Conservation (phyloP, 495 filamentous ascomycete genomes). For the Penicillium roqueforti region DNA sequence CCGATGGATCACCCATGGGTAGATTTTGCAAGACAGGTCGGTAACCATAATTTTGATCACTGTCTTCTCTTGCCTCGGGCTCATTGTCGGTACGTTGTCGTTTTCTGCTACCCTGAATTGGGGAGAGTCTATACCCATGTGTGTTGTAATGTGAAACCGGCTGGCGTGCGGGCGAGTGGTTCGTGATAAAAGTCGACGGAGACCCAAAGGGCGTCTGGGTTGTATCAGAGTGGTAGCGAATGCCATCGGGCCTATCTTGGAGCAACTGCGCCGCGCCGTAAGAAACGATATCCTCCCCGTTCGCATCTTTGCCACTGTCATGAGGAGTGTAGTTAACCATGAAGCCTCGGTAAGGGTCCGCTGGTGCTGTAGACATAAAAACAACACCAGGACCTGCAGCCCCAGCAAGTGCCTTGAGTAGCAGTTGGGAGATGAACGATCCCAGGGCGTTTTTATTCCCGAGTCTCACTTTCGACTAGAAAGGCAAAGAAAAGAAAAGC, state of each 20-base stretch:
- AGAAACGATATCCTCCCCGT: conserved; percentile 23
- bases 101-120: conserved; percentile 31
- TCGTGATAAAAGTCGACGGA: background rate
- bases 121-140: conserved; percentile 25
- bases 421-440: background rate
- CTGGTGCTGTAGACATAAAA: conserved; percentile 43
- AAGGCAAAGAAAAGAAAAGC: background rate
- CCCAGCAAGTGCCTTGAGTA: conserved; percentile 30
- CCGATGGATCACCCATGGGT: conserved; percentile 21
- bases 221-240: conserved; percentile 28
- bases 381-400: conserved; percentile 39
- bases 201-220: conserved; percentile 31
- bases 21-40: conserved; percentile 29
- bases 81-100: conserved; percentile 30
- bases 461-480: background rate
- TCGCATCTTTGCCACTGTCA: conserved; percentile 27
- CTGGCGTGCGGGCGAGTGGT: conserved; percentile 35
- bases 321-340: conserved; percentile 36
- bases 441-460: background rate
- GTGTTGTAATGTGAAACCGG: conserved; percentile 24
- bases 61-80: conserved; percentile 21
- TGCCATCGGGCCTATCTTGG: conserved; percentile 26
- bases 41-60: conserved; percentile 13
- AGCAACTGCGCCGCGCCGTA: conserved; percentile 32
- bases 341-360: conserved; percentile 42